These are phyloP conservation scores for Acanthamoeba castellanii DNA, from an alignment of 208 protist genomes.

Conservation along the genomic window DNA sequence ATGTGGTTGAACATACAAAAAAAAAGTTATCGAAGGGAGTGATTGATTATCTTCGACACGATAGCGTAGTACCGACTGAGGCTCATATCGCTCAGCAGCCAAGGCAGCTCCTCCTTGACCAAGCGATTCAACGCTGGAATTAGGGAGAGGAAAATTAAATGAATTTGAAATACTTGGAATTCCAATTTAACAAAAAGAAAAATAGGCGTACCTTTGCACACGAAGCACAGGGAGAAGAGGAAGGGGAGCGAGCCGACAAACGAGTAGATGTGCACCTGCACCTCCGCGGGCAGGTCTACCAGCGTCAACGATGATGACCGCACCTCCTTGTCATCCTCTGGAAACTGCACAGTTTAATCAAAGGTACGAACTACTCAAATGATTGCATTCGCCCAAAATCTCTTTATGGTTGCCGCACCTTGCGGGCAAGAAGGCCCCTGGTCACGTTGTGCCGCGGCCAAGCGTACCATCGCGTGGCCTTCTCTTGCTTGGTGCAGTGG, in stretches of 20 bases:
- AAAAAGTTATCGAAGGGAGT: background rate
- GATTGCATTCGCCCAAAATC: too few relatives aligned
- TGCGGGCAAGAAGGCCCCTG: too few relatives aligned
- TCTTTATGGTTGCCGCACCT: too few relatives aligned
- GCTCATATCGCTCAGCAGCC: slow-evolving; percentile 12
- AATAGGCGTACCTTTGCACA: background rate
- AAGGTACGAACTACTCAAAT: too few relatives aligned
- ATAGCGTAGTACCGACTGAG: background rate
- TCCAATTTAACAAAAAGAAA: background rate
- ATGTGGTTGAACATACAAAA: background rate
- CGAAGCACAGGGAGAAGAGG: background rate
- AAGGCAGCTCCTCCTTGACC: background rate
- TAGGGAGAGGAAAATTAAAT: background rate
- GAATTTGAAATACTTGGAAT: background rate
- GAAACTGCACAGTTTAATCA: too few relatives aligned
- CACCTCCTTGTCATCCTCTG: too few relatives aligned
- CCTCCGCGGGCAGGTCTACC: background rate
- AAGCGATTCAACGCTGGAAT: background rate
- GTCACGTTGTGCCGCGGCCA: too few relatives aligned
- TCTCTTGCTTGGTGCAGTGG: too few relatives aligned
- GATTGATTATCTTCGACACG: too few relatives aligned
- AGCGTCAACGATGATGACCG: background rate
- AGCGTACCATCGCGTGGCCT: too few relatives aligned
- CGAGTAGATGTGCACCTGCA: slow-evolving; percentile 37
- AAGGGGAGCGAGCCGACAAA: background rate